Percentiles rank a stretch among this genome's conserved stretches.
Evolutionary conservation across 2,329 filamentous ascomycete species (phyloP).

Genomic region (Septoria linicola): DNA sequence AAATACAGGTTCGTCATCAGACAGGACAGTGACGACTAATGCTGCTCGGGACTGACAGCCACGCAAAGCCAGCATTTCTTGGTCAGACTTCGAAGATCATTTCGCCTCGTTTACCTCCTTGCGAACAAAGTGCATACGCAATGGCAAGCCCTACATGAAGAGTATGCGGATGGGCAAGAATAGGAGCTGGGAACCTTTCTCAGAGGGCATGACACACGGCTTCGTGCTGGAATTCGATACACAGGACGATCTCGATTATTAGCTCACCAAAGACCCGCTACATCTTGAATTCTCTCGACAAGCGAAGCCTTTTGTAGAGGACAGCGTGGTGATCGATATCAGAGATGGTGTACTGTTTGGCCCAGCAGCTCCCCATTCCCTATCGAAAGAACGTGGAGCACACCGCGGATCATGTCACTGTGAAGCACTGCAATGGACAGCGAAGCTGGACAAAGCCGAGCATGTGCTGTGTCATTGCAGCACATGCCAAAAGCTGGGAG

Average conservation of each 20-base stretch:
- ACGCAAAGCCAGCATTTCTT: conserved; percentile 31
- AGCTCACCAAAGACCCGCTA: conserved; percentile 36
- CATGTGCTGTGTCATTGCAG: conserved; percentile 41
- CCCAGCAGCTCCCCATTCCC: conserved; percentile 19
- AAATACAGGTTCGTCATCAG: conserved; percentile 30
- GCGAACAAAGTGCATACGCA: conserved; percentile 30
- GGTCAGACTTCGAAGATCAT: conserved; percentile 37
- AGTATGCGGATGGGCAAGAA: conserved; percentile 39
- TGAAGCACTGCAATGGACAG: conserved; percentile 32
- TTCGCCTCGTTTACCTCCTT: conserved; percentile 36
- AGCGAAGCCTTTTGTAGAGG: conserved; percentile 37
- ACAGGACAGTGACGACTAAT: background rate
- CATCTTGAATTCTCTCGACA: conserved; percentile 35
- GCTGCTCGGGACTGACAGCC: background rate
- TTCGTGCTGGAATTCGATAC: conserved; percentile 39
- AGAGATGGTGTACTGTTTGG: conserved; percentile 38
- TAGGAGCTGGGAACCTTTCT: conserved; percentile 36
- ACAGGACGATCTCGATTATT: conserved; percentile 39
- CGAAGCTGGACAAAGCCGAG: conserved; percentile 29
- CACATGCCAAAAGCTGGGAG: conserved; percentile 40
- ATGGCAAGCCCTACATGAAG: conserved; percentile 36
- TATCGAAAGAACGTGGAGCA: conserved; percentile 21
- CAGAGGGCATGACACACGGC: conserved; percentile 39
- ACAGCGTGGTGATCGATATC: conserved; percentile 38
- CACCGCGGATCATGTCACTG: conserved; percentile 39